Base-by-base conservation (phyloP, 148 eudicot genomes). In the Pouteria glomerata region DNA sequence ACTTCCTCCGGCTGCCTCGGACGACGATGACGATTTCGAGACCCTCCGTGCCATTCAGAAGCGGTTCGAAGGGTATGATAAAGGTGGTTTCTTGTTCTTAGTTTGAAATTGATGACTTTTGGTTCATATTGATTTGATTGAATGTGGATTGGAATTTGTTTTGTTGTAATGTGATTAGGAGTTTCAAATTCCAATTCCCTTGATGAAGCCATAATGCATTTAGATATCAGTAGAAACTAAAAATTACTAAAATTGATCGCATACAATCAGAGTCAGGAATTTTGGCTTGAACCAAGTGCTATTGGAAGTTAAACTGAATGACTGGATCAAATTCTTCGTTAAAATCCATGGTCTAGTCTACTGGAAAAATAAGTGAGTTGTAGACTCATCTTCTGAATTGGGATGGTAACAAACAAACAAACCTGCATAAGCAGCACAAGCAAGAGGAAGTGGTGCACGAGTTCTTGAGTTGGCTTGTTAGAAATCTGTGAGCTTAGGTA, bases 21-120 rank as follows among this genome's bases (percentile, higher is more conserved):
- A 83, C 61, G 88, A 85, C 0, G 98, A 89, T 5, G 93, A 94
- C 48, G 98, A 91, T 82, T 88, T 83, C 16, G 97, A 86, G 69
- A 81, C 83, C 39, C 82, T 88, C 16, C 86, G 88, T 19, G 83
- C 87, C 23, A 91, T 91, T 53, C 82, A 84, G 73, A 69, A 70
- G 59, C 90, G 97, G 1, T 91, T 91, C 44, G 69, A 82, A 0
- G 80, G 82, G 35, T 89, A 87, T 47, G 61, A 45, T 50, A 78
- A 68, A 7, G 86, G 73, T 79, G 53, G 15, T 45, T 55, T 1
- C 29, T 24, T 27, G 4, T 23, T 66, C 24, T 24, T 48, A 27
- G 11, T 39, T 55, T 57, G 24, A 18, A 42, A 24, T 53, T 37
- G 19, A 19, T 41, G 50, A 24, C 18, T 39, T 35, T n/a, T 23